Evolutionary conservation across 2,329 filamentous ascomycete species (phyloP), one percentile per base, ranked within the genome.

Genomic region (Aphanocladium album): DNA sequence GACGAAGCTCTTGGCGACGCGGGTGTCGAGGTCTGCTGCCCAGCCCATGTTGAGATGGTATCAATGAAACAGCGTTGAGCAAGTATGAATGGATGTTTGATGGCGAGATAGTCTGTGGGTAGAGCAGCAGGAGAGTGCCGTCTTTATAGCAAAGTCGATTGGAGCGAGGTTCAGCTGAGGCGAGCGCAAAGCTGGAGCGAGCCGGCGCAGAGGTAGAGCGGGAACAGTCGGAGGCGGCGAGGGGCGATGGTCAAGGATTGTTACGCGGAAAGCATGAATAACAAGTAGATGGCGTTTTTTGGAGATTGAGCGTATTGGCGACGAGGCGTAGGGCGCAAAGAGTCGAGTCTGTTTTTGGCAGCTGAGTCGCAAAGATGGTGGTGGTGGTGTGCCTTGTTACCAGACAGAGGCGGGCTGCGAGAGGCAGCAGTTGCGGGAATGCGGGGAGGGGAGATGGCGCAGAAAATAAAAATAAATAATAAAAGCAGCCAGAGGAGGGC

Each of bases 1-100:
- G 62, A 91, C 80, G 37, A 80, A 73, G 70, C 86, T 87, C 64
- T 76, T 77, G 63, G 89, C 90, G 66, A 92, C 81, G 62, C 76
- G 80, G 64, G 69, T 68, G 71, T 88, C 86, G 71, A 77, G 68
- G 4, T 69, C 77, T 16, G 84, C 73, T 57, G 79, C 69, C 79
- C 79, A 83, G 67, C 71, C 74, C 80, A 82, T 83, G 47, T 21
- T 54, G 39, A 27, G 21, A n/a, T 23, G 21, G 41, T 46, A 60
- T 39, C 49, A 35, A 49, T 21, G 5, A 39, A 12, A 45, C n/a
- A 19, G 17, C 17, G 7, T 19, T 16, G 30, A 12, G 11, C 39
- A 23, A 23, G 43, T 12, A 49, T 39, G 41, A 57, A 46, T 57
- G 30, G 21, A 47, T 50, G 8, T 21, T n/a, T n/a, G n/a, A n/a